These are phyloP conservation scores for Moricandia moricandioides DNA, from an alignment of 345 rosid genomes.

Conservation along the genomic window DNA sequence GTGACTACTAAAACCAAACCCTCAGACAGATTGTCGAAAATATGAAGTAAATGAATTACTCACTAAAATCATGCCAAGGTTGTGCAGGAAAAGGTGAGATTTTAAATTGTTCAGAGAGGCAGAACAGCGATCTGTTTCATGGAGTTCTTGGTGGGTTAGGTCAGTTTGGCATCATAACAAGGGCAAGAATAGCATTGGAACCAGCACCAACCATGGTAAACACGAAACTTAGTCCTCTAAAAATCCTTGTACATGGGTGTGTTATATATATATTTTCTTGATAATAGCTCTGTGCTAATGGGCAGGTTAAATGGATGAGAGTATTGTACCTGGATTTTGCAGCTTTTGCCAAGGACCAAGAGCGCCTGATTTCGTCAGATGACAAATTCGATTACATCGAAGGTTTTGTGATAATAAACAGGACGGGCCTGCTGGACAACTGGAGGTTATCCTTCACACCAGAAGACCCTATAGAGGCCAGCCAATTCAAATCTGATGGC, in stretches of 20 bases:
- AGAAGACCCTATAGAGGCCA: conserved; percentile 73
- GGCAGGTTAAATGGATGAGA: conserved; percentile 94
- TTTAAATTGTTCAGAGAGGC: conserved; percentile 63
- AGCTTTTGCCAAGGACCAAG: conserved; percentile 76
- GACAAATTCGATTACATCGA: conserved; percentile 71
- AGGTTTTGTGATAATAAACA: conserved; percentile 86
- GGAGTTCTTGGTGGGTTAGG: conserved; percentile 93
- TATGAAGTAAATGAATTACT: conserved; percentile 6
- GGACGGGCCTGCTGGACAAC: conserved; percentile 74
- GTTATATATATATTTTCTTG: background rate
- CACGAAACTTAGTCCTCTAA: conserved; percentile 6
- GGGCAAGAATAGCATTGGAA: conserved; percentile 80
- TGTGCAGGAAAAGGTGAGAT: conserved; percentile 88
- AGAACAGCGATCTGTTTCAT: conserved; percentile 76
- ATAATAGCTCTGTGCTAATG: conserved; percentile 17
- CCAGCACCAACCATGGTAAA: conserved; percentile 84
- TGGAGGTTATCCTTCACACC: conserved; percentile 88
- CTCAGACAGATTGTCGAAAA: background rate
- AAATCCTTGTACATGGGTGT: background rate
- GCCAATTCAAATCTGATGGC: conserved; percentile 73
- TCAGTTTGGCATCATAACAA: conserved; percentile 90
- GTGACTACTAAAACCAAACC: conserved; percentile 1
- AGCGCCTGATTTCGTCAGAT: conserved; percentile 56
- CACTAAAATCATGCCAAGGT: conserved; percentile 18
- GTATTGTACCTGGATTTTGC: conserved; percentile 77